Conservation (phyloP, 805 yeast genomes). For the Myxozyma sirexii region DNA sequence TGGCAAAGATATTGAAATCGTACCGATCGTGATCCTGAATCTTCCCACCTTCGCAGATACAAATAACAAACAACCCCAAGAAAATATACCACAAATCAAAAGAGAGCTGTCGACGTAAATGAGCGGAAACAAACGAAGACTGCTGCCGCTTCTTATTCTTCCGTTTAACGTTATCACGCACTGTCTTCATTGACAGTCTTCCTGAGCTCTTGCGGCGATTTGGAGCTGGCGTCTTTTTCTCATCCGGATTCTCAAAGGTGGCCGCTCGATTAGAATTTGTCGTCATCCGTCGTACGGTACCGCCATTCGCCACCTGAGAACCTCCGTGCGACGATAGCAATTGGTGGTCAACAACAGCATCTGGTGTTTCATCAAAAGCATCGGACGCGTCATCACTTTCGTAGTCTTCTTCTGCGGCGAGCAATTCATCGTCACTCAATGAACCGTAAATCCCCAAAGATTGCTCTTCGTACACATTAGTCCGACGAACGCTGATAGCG, state of each 20-base stretch:
- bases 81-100: slow-evolving; percentile 94
- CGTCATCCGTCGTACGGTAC: not conserved
- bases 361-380: not conserved
- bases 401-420: slow-evolving; percentile 15
- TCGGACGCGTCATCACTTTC: slow-evolving; percentile 27
- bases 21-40: slow-evolving; percentile 50
- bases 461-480: slow-evolving; percentile 97
- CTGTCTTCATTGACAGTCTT: slow-evolving; percentile 6
- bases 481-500: slow-evolving; percentile 94
- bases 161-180: slow-evolving; percentile 10
- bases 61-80: slow-evolving; percentile 79
- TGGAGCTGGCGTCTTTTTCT: not conserved
- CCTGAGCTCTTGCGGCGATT: slow-evolving; percentile 2
- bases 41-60: slow-evolving; percentile 78
- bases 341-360: not conserved
- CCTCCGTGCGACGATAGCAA: not conserved
- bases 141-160: slow-evolving; percentile 48
- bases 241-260: not conserved
- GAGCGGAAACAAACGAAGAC: slow-evolving; percentile 74
- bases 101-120: slow-evolving; percentile 86
- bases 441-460: slow-evolving; percentile 80
- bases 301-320: not conserved
- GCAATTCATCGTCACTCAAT: slow-evolving; percentile 33
- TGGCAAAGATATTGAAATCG: slow-evolving; percentile 66
- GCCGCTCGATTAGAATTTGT: not conserved